Percentiles rank a stretch among this genome's conserved stretches.
phyloP scores from a whole-genome alignment of 2,329 filamentous ascomycete genomes.

The Aspergillus novofumigatus region DNA sequence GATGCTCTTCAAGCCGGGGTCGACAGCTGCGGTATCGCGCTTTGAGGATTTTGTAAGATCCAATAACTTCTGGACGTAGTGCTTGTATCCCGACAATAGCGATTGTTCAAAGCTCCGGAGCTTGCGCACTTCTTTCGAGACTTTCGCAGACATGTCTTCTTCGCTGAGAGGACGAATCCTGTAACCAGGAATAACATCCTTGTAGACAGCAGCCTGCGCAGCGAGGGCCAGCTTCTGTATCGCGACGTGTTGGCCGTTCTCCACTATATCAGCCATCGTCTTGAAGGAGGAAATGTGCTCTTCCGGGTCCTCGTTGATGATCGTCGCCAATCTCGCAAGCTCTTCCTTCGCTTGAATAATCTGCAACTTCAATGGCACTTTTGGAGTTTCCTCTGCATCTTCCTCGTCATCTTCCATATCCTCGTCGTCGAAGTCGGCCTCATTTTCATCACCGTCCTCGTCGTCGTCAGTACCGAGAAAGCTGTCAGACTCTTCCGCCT shows the following conservation, averaged over 20 bases:
- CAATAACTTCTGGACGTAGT: slow-evolving; percentile 72
- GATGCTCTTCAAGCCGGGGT: slow-evolving; percentile 58
- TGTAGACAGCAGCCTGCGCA: slow-evolving; percentile 86
- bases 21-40: slow-evolving; percentile 24
- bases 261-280: slow-evolving; percentile 67
- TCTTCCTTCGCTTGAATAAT: slow-evolving; percentile 88
- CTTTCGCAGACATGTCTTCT: slow-evolving; percentile 68
- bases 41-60: slow-evolving; percentile 59
- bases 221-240: slow-evolving; percentile 83
- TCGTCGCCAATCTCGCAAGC: slow-evolving; percentile 72
- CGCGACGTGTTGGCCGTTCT: slow-evolving; percentile 57
- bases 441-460: slow-evolving; percentile 48
- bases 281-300: slow-evolving; percentile 80
- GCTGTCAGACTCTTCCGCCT: slow-evolving; percentile 56
- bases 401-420: slow-evolving; percentile 46
- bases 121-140: slow-evolving; percentile 87
- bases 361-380: slow-evolving; percentile 71
- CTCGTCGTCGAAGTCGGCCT: slow-evolving; percentile 21
- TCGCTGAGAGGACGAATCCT: slow-evolving; percentile 79
- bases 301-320: slow-evolving; percentile 88
- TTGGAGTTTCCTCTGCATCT: slow-evolving; percentile 50
- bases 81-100: slow-evolving; percentile 78
- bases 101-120: slow-evolving; percentile 83
- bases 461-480: slow-evolving; percentile 60
- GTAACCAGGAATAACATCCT: slow-evolving; percentile 94